Percentiles rank a stretch among this genome's conserved stretches.
Conservation (phyloP, 164 flowering plant genomes). For the Nelumbo lutea region DNA sequence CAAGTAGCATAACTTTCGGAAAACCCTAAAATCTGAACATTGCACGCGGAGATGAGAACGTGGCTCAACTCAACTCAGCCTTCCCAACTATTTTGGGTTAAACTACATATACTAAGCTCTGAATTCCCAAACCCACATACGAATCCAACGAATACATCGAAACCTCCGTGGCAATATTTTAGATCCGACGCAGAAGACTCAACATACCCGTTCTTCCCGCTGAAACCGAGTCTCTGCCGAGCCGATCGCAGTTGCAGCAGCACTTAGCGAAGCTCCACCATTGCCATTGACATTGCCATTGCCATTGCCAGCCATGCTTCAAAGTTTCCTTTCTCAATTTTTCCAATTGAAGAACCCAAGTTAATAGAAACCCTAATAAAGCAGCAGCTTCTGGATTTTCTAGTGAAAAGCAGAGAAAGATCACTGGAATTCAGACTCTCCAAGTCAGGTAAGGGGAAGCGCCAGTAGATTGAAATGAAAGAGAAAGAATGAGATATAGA, state of each 20-base stretch:
- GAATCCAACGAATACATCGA: background rate
- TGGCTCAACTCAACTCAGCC: too few species aligned
- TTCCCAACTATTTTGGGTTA: too few species aligned
- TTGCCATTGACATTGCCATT: conserved; percentile 12
- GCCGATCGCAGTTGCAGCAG: conserved; percentile 22
- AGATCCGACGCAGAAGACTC: background rate
- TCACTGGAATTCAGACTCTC: background rate
- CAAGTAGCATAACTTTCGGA: background rate
- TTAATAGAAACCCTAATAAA: background rate
- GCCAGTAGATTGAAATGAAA: too few species aligned
- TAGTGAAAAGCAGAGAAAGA: background rate
- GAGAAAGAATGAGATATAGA: background rate
- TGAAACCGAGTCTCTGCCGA: conserved; percentile 23
- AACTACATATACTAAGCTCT: too few species aligned
- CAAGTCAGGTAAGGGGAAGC: background rate
- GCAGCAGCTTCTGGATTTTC: background rate
- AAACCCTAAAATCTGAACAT: background rate
- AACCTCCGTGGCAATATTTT: too few species aligned
- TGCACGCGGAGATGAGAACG: background rate
- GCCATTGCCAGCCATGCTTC: conserved; percentile 27
- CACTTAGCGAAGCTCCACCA: conserved; percentile 23
- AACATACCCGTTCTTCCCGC: conserved; percentile 21
- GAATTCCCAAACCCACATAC: background rate
- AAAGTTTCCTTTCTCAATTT: conserved; percentile 14
- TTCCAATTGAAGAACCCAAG: background rate